Conservation (phyloP, 768 basidiomycete species). For the Albatrellus ellisii region DNA sequence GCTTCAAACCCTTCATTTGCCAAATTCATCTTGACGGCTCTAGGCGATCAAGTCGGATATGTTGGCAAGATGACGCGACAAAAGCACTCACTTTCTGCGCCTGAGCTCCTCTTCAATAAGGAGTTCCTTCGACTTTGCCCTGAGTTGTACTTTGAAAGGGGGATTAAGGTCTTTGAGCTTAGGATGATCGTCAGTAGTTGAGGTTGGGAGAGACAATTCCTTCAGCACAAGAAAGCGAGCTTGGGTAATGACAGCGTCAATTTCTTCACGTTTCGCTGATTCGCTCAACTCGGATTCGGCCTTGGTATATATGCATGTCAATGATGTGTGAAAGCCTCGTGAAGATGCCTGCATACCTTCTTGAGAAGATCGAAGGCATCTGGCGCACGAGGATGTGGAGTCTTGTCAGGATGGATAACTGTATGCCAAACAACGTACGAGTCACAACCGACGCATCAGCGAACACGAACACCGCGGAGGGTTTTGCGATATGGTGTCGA, state of each 20-base stretch:
- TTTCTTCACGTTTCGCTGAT: constrained; percentile 63
- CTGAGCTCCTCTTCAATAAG: constrained; percentile 85
- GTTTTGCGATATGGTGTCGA: background rate
- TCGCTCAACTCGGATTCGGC: constrained; percentile 79
- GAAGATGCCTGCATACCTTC: constrained; percentile 40
- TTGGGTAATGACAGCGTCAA: constrained; percentile 68
- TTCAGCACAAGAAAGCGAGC: constrained; percentile 62
- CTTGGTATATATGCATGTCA: constrained; percentile 25
- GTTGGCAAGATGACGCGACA: background rate
- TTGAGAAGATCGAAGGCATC: constrained; percentile 92
- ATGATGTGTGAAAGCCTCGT: background rate
- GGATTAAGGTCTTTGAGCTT: constrained; percentile 41
- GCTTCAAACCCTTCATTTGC: constrained; percentile 90
- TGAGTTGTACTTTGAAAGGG: constrained; percentile 52
- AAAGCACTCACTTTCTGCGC: constrained; percentile 54
- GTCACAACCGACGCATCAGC: constrained; percentile 8
- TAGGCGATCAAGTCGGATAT: constrained; percentile 19
- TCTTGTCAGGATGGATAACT: constrained; percentile 99
- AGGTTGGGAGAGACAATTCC: constrained; percentile 42
- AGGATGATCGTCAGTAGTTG: constrained; percentile 45
- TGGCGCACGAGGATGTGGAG: constrained; percentile 72
- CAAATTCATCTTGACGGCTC: constrained; percentile 81
- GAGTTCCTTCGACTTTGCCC: constrained; percentile 66
- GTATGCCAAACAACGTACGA: constrained; percentile 30
- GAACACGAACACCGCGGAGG: constrained; percentile 5